Evolutionary conservation across 768 basidiomycete species (phyloP).

Genomic region (Gloeopeniophorella convolvens): DNA sequence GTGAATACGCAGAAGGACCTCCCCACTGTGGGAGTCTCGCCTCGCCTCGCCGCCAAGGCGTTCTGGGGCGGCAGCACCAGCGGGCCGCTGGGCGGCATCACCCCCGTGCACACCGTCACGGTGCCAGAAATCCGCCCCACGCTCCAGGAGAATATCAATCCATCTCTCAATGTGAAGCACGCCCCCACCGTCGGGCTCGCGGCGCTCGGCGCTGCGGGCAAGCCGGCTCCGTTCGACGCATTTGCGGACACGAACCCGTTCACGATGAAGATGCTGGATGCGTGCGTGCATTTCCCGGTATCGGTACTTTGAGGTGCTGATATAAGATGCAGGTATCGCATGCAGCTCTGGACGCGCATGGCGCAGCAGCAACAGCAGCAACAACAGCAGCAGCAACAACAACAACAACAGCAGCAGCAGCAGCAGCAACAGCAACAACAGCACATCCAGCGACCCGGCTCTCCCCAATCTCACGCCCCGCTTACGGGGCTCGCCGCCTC

Average conservation of each 20-base stretch:
- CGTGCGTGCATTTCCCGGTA: slow-evolving; percentile 38
- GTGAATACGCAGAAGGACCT: slow-evolving; percentile 72
- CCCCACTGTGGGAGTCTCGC: slow-evolving; percentile 42
- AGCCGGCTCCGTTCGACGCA: slow-evolving; percentile 54
- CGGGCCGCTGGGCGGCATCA: slow-evolving; percentile 55
- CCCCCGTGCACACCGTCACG: slow-evolving; percentile 78
- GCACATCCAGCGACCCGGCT: slow-evolving; percentile 28
- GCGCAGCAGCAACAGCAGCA: slow-evolving; percentile 62
- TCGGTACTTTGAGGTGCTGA: slow-evolving; percentile 2
- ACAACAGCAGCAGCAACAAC: slow-evolving; percentile 25
- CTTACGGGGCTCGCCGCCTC: slow-evolving; percentile 28
- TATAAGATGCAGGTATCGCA: slow-evolving; percentile 48
- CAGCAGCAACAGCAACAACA: slow-evolving; percentile 35
- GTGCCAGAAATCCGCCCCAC: slow-evolving; percentile 52
- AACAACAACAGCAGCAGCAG: slow-evolving; percentile 35
- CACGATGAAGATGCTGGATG: slow-evolving; percentile 81
- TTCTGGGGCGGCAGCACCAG: slow-evolving; percentile 78
- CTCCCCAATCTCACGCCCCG: slow-evolving; percentile 17
- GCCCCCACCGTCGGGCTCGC: slow-evolving; percentile 29
- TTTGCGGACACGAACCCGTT: slow-evolving; percentile 80
- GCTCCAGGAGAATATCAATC: slow-evolving; percentile 77
- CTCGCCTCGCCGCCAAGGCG: slow-evolving; percentile 43
- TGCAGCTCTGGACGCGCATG: slow-evolving; percentile 92
- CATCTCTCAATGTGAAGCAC: slow-evolving; percentile 46
- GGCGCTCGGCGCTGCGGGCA: slow-evolving; percentile 28